phyloP scores from a whole-genome alignment of 2,329 filamentous ascomycete genomes.

The Calonectria crousiana region DNA sequence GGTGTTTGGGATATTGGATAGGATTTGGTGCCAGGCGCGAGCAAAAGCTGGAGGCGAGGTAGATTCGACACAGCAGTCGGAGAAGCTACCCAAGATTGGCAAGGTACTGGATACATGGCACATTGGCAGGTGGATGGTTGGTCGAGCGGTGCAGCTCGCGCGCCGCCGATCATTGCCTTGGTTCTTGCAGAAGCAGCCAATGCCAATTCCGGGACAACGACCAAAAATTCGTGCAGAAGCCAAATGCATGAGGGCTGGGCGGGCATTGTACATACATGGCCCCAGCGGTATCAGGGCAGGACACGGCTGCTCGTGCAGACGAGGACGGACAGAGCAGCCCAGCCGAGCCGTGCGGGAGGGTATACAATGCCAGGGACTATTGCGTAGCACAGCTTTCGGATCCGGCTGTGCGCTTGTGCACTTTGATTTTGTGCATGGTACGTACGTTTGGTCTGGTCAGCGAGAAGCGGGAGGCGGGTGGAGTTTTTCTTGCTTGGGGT shows the following conservation, averaged over 20 bases:
- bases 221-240: constrained; percentile 22
- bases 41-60: neutral
- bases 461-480: constrained; percentile 10
- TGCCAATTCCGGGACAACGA: constrained; percentile 18
- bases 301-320: neutral
- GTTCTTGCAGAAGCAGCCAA: constrained; percentile 19
- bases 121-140: constrained; percentile 10
- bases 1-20: neutral
- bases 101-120: neutral
- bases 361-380: neutral
- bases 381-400: neutral
- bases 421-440: constrained; percentile 5
- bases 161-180: constrained; percentile 26
- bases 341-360: neutral
- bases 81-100: neutral
- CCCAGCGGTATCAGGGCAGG: neutral
- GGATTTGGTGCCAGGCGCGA: neutral
- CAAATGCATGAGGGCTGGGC: constrained; percentile 10
- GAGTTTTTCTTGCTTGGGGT: constrained; percentile 16
- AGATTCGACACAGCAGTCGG: neutral
- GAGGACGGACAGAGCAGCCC: neutral
- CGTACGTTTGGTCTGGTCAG: neutral
- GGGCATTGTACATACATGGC: constrained; percentile 20
- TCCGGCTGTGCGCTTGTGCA: neutral
- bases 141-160: constrained; percentile 18